A percentile compares a stretch with the other conserved stretches of the same genome.
These are phyloP conservation scores for Pseudognaphalium luteoalbum DNA, from an alignment of 129 eudicot genomes.

Conservation along the genomic window DNA sequence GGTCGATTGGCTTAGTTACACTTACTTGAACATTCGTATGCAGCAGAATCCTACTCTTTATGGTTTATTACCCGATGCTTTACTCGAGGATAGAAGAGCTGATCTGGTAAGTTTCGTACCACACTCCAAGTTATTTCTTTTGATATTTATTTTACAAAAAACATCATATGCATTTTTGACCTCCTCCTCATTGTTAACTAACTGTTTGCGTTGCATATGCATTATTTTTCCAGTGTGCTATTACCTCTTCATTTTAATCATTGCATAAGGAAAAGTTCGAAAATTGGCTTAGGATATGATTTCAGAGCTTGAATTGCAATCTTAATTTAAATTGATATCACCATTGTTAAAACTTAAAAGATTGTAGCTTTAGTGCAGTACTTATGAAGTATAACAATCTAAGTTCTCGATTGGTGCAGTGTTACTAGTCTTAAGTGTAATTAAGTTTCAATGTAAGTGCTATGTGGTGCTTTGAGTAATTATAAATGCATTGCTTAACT, in stretches of 20 bases:
- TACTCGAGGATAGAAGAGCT: conserved; percentile 69
- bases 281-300: background rate
- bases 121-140: background rate
- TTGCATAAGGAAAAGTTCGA: background rate
- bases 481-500: background rate
- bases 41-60: conserved; percentile 73
- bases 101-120: conserved; percentile 66
- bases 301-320: background rate
- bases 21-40: conserved; percentile 87
- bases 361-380: conserved; percentile 1
- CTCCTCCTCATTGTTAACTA: background rate
- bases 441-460: background rate
- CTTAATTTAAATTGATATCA: background rate
- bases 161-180: background rate
- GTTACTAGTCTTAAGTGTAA: background rate
- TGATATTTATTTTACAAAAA: background rate
- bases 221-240: background rate
- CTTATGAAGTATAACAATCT: background rate
- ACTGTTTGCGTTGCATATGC: background rate
- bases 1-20: conserved; percentile 78
- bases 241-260: background rate
- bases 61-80: conserved; percentile 62
- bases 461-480: background rate
- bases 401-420: background rate
- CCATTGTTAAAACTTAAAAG: background rate